phyloP scores from a whole-genome alignment of 768 basidiomycete genomes.

The Panaeolus papilionaceus region DNA sequence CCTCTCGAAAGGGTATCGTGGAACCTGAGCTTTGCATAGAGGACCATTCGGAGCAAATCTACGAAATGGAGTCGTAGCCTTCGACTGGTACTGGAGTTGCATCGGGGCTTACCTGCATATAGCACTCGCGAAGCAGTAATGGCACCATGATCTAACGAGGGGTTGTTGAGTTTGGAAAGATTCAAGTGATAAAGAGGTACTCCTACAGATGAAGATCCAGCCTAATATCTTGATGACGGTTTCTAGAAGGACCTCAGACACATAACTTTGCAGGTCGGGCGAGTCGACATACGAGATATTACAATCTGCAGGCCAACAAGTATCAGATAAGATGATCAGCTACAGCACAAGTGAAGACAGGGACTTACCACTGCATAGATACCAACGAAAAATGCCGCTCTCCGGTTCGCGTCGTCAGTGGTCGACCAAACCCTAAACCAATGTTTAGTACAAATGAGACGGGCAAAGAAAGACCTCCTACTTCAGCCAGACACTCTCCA shows the following conservation, averaged over 20 bases:
- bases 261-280: neutral
- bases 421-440: neutral
- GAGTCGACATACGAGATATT: neutral
- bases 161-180: constrained; percentile 53
- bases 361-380: constrained; percentile 61
- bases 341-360: neutral
- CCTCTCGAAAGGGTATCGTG: constrained; percentile 4
- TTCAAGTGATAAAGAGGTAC: constrained; percentile 25
- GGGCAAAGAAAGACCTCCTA: neutral
- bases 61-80: neutral
- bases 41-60: constrained; percentile 7
- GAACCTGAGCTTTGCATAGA: constrained; percentile 1
- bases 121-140: constrained; percentile 57
- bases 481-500: constrained; percentile 7
- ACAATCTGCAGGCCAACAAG: neutral
- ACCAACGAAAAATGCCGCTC: constrained; percentile 55
- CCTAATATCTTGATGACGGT: constrained; percentile 1
- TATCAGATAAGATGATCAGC: neutral
- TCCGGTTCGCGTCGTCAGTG: neutral
- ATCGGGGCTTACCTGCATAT: neutral
- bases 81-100: neutral
- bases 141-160: constrained; percentile 73
- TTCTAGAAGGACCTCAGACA: neutral
- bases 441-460: neutral
- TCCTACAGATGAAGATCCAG: constrained; percentile 33